Conservation (phyloP, 2,329 filamentous ascomycete genomes). For the Septoria linicola region DNA sequence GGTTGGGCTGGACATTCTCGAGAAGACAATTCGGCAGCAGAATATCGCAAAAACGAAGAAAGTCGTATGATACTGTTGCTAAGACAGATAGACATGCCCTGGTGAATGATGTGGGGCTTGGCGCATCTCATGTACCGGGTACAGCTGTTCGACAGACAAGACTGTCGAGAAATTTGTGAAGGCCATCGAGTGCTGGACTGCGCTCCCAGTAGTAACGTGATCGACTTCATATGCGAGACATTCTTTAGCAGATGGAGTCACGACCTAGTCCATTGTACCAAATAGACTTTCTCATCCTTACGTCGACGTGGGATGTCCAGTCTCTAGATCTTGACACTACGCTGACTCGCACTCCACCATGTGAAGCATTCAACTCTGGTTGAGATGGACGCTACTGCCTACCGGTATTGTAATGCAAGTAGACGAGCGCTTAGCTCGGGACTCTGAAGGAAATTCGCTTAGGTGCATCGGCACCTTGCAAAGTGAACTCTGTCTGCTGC, state of each 20-base stretch:
- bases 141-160: no score
- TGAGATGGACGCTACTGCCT: background rate
- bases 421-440: conserved; percentile 1
- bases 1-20: no score
- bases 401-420: conserved; percentile 11
- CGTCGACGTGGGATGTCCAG: conserved; percentile 5
- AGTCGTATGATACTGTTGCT: no score
- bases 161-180: no score
- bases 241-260: background rate
- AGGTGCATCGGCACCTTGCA: background rate
- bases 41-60: no score
- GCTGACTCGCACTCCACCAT: background rate
- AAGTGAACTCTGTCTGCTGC: background rate
- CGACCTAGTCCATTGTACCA: background rate
- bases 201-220: conserved; percentile 1
- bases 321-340: background rate
- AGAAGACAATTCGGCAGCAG: no score
- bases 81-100: no score
- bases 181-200: no score
- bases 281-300: conserved; percentile 1
- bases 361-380: background rate
- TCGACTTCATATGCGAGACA: background rate
- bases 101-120: no score
- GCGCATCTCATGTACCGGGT: no score
- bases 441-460: background rate